phyloP scores from a whole-genome alignment of 208 protist species.

The Trypanosoma avium region DNA sequence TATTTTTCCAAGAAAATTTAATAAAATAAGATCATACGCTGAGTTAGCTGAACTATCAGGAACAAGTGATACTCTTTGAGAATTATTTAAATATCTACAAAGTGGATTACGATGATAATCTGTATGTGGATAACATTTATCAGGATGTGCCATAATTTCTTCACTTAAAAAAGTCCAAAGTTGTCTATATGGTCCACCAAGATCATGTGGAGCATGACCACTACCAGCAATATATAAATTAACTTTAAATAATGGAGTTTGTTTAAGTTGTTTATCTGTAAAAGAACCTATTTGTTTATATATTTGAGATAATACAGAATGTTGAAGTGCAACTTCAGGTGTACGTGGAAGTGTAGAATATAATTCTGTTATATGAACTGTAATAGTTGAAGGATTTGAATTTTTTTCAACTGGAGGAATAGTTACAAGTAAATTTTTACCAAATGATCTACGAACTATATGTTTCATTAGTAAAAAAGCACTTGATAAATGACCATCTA shows the following conservation, averaged over 20 bases:
- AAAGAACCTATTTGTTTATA: conserved; percentile 86
- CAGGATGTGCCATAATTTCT: conserved; percentile 87
- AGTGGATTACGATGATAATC: conserved; percentile 87
- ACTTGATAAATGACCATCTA: conserved; percentile 58
- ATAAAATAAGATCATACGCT: conserved; percentile 71
- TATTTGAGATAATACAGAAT: conserved; percentile 83
- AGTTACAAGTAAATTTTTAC: conserved; percentile 66
- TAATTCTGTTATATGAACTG: conserved; percentile 73
- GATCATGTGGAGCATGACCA: conserved; percentile 80
- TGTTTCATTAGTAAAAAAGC: conserved; percentile 84
- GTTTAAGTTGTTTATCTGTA: conserved; percentile 53
- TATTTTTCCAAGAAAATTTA: conserved; percentile 90
- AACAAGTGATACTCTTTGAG: conserved; percentile 79
- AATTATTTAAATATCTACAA: conserved; percentile 85
- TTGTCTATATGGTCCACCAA: conserved; percentile 89
- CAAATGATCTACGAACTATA: conserved; percentile 79
- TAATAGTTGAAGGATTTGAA: conserved; percentile 42
- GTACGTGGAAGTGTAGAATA: conserved; percentile 76
- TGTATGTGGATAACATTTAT: conserved; percentile 80
- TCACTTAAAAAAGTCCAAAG: conserved; percentile 87
- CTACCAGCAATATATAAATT: conserved; percentile 77
- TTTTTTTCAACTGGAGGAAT: conserved; percentile 63
- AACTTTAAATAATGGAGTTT: conserved; percentile 82
- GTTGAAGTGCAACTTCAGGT: conserved; percentile 69
- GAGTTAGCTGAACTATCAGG: conserved; percentile 76